These are phyloP conservation scores for Cryphonectria naterciae DNA, from an alignment of 2,329 filamentous ascomycete species.

Conservation along the genomic window DNA sequence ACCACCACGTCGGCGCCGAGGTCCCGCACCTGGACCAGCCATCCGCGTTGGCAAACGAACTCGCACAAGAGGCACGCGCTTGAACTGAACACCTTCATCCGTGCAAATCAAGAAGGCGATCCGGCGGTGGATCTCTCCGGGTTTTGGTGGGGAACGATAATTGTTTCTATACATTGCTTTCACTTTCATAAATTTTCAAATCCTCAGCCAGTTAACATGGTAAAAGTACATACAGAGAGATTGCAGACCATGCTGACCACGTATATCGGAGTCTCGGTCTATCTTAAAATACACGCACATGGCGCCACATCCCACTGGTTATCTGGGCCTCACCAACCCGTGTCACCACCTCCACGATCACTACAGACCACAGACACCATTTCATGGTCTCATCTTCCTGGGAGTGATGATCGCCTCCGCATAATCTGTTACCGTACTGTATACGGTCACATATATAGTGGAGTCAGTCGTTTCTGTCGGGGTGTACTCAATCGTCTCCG, in stretches of 20 bases:
- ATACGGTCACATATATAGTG: not conserved
- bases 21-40: not conserved
- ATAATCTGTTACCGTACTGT: not conserved
- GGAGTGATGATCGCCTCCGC: not conserved
- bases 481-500: not conserved
- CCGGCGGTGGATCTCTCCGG: not conserved
- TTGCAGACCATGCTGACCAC: not conserved
- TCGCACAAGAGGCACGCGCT: not conserved
- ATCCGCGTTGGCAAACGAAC: not conserved
- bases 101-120: not conserved
- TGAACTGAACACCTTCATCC: not conserved
- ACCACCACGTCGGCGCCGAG: not conserved
- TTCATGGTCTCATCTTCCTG: not conserved
- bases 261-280: not conserved
- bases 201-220: not conserved
- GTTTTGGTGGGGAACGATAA: not conserved
- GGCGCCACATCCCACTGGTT: not conserved
- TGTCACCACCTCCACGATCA: not conserved
- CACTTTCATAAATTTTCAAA: not conserved
- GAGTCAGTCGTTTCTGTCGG: not conserved
- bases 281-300: not conserved
- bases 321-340: not conserved
- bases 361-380: not conserved
- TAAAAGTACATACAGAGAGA: not conserved
- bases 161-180: not conserved